Base-by-base conservation (phyloP, 1,284 basidiomycete species). In the Xerocomus nothofagi region DNA sequence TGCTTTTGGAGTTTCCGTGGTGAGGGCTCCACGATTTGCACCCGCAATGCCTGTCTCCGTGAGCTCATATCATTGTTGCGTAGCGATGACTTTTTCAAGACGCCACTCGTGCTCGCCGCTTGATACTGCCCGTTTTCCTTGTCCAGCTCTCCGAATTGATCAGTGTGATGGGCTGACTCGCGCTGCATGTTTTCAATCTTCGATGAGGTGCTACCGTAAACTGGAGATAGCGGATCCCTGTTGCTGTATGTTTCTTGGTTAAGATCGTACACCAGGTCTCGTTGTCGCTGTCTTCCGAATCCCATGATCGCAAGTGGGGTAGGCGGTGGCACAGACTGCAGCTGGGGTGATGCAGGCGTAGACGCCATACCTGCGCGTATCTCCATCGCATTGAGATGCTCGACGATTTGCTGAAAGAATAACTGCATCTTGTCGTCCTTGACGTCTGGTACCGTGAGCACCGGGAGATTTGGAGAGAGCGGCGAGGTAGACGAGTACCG, bases 331-430 rank as follows among this genome's bases (percentile, higher is more conserved):
- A 33, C 30, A n/a, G 50, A 48, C 15, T 50, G 50, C 29, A 60
- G n/a, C 15, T 51, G 59, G 11, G 66, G 61, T 14, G 57, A 55
- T 30, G 50, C 57, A 32, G 53, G 55, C 15, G 53, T 43, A 43
- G 54, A 56, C 12, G 55, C 37, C 39, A 59, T 60, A 29, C 57
- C 57, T 6, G 73, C 69, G 51, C 68, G 69, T 31, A 72, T 69
- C 58, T 85, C 82, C 73, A 93, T 82, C 39, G 80, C 79, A 51
- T 84, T 84, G 39, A 93, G 79, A 59, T 91, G 88, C 36, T 90
- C 83, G 7, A 86, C 86, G 43, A 94, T 84, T 67, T 93, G 88
- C 49, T 85, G 76, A 68, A 93, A 88, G 69, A 92, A 92, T 34
- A 79, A 69, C 53, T 90, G 86, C 65, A 93, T 82, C 37, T 81